A percentile compares a stretch with the other conserved stretches of the same genome.
Evolutionary conservation across 2,329 filamentous ascomycete species (phyloP).

Genomic region (Alternaria brassicae): DNA sequence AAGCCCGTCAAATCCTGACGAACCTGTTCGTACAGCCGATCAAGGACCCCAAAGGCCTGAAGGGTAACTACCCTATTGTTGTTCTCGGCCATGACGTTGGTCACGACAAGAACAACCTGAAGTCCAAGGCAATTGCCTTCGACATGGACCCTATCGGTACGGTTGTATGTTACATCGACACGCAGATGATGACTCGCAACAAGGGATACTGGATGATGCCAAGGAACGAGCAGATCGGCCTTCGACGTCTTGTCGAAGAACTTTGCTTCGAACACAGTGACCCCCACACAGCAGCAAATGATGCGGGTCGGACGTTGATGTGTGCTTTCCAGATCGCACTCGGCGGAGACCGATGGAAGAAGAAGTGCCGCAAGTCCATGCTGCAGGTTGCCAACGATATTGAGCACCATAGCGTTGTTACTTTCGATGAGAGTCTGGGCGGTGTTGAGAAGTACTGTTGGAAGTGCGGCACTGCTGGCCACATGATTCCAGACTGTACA

Average conservation of each 20-base stretch:
- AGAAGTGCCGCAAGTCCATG: background rate
- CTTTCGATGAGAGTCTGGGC: conserved; percentile 9
- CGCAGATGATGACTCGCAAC: conserved; percentile 29
- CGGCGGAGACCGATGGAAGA: background rate
- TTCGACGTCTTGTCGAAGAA: conserved; percentile 11
- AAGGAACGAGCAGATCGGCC: conserved; percentile 17
- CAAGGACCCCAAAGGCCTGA: conserved; percentile 1
- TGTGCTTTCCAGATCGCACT: conserved; percentile 28
- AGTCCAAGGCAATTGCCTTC: conserved; percentile 22
- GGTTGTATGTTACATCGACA: conserved; percentile 32
- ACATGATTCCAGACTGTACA: conserved; percentile 13
- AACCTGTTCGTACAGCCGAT: conserved; percentile 24
- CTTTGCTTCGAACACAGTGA: conserved; percentile 26
- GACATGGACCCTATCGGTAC: conserved; percentile 15
- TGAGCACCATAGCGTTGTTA: conserved; percentile 14
- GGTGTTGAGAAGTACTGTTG: conserved; percentile 18
- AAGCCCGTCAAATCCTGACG: conserved; percentile 20
- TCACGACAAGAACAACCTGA: conserved; percentile 30
- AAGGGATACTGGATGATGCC: background rate
- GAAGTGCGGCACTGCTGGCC: conserved; percentile 11
- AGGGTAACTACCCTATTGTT: conserved; percentile 27
- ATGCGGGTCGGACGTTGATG: conserved; percentile 33
- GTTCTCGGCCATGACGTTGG: conserved; percentile 33
- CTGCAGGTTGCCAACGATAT: conserved; percentile 10
- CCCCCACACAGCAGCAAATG: conserved; percentile 33